Evolutionary conservation across 148 eudicot species (phyloP).

Genomic region (Cornus controversa): DNA sequence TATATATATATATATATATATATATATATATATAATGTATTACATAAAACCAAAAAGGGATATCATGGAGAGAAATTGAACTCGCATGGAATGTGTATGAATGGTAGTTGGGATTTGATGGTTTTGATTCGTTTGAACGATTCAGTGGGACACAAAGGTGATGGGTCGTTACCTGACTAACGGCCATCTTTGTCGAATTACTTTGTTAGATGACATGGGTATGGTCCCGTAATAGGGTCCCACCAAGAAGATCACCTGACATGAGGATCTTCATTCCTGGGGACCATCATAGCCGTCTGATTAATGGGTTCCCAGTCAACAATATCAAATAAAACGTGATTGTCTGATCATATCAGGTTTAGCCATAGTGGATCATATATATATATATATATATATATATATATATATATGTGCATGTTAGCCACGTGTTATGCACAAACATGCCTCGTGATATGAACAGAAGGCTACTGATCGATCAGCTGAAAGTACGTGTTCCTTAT

Average conservation of each 20-base stretch:
- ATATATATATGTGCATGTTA: not conserved
- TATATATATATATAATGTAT: no score
- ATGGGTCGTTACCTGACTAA: constrained; percentile 15
- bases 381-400: no score
- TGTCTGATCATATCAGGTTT: not conserved
- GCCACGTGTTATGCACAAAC: not conserved
- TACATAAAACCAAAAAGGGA: no score
- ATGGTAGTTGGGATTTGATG: constrained; percentile 17
- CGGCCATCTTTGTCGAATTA: constrained; percentile 10
- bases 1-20: no score
- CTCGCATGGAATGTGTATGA: no score
- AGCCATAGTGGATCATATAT: not conserved
- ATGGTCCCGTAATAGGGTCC: constrained; percentile 33
- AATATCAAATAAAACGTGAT: constrained; percentile 12
- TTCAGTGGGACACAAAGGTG: constrained; percentile 1
- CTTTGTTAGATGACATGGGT: not conserved
- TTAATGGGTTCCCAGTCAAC: constrained; percentile 32
- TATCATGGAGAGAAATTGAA: no score
- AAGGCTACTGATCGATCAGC: not conserved
- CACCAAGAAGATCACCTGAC: constrained; percentile 58
- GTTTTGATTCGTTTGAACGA: not conserved
- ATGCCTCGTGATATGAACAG: not conserved
- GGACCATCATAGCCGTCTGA: constrained; percentile 37
- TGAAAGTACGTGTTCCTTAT: not conserved
- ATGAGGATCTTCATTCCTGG: constrained; percentile 50